These are phyloP conservation scores for Heliosperma pusillum DNA, from an alignment of 148 eudicot genomes.

Conservation along the genomic window DNA sequence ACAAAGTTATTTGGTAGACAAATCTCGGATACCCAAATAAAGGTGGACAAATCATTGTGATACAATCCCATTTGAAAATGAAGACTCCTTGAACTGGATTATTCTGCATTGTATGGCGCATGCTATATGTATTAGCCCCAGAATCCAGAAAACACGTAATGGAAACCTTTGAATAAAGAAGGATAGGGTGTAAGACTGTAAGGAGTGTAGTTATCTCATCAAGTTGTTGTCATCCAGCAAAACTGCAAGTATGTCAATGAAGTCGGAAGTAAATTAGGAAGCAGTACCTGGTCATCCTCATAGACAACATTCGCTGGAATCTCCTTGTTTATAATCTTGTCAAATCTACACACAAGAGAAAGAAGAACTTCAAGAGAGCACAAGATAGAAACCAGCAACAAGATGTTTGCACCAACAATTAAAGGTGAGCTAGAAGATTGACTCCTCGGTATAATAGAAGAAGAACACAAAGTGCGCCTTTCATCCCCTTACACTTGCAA, in stretches of 20 bases:
- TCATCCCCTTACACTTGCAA: neutral
- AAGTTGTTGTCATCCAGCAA: neutral
- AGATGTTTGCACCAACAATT: neutral
- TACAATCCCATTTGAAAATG: neutral
- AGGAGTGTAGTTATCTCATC: neutral
- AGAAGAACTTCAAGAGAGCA: neutral
- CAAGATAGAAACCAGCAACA: neutral
- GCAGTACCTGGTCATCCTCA: constrained; percentile 85
- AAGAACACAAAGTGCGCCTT: constrained; percentile 6
- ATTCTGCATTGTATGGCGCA: neutral
- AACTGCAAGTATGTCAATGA: neutral
- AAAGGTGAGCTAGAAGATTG: too few relatives aligned
- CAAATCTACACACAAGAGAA: constrained; percentile 55
- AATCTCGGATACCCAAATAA: neutral
- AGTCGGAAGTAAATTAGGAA: neutral
- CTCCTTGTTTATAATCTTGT: constrained; percentile 90
- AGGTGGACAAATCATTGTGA: neutral
- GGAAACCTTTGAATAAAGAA: neutral
- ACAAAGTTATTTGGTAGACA: neutral
- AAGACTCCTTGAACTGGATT: neutral
- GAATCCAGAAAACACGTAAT: too few relatives aligned
- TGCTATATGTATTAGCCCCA: neutral
- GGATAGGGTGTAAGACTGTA: neutral
- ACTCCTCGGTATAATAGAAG: neutral
- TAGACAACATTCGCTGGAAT: constrained; percentile 77